Conservation (phyloP, 2,329 filamentous ascomycete genomes). For the Diaporthe aspalathi region DNA sequence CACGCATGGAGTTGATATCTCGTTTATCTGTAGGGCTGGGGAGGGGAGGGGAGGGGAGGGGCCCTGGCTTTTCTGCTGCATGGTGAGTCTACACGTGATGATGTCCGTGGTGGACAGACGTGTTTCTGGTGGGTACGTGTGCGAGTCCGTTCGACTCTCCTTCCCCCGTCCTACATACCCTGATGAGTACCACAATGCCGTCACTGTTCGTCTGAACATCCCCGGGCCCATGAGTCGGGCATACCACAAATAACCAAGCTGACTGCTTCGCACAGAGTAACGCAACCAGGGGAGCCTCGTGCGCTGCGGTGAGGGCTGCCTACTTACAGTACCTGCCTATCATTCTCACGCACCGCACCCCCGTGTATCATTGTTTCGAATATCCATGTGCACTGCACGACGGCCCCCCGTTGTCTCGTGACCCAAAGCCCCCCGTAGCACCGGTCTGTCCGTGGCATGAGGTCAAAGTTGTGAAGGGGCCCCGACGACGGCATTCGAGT, state of each 20-base stretch:
- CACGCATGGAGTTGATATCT: conserved; percentile 12
- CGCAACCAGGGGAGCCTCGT: neutral
- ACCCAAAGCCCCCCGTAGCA: neutral
- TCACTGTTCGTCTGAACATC: conserved; percentile 23
- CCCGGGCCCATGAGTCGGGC: neutral
- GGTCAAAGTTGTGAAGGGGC: neutral
- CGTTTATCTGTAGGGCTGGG: conserved; percentile 15
- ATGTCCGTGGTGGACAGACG: neutral
- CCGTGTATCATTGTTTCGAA: neutral
- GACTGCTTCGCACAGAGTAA: conserved; percentile 1
- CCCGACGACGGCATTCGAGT: neutral
- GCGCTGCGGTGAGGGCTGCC: neutral
- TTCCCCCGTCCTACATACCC: neutral
- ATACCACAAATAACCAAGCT: conserved; percentile 11
- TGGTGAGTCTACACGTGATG: neutral
- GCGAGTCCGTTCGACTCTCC: conserved; percentile 1
- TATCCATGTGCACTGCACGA: neutral
- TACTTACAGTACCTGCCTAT: too few species aligned
- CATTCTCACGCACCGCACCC: neutral
- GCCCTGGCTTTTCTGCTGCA: neutral
- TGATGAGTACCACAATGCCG: conserved; percentile 13
- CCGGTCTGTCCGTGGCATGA: conserved; percentile 13
- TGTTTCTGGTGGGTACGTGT: conserved; percentile 7
- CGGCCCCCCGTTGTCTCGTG: conserved; percentile 3
- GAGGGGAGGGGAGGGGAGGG: neutral